Evolutionary conservation across 2,329 filamentous ascomycete genomes (phyloP).

Genomic region (Pochonia chlamydosporia): DNA sequence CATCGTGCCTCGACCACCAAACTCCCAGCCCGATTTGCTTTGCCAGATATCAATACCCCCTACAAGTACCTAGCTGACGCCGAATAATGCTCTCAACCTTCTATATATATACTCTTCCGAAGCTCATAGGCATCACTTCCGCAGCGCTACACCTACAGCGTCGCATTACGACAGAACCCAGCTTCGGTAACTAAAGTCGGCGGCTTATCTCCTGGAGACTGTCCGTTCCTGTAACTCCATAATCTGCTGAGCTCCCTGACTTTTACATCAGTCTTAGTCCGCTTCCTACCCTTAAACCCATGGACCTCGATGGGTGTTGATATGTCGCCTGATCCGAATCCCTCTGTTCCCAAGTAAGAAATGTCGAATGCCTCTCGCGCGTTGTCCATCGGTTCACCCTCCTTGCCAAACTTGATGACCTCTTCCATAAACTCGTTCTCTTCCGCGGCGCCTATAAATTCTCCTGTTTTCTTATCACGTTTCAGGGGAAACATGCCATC

Average conservation of each 20-base stretch:
- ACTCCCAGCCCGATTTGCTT: too few species aligned
- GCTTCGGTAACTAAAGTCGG: slow-evolving; percentile 28
- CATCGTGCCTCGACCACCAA: too few species aligned
- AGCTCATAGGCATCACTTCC: not conserved
- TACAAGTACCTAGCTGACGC: too few species aligned
- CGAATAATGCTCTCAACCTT: not conserved
- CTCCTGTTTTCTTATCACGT: slow-evolving; percentile 33
- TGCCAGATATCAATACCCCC: too few species aligned
- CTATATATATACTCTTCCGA: not conserved
- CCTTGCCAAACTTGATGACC: slow-evolving; percentile 39
- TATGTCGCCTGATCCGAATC: slow-evolving; percentile 29
- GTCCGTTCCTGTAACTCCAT: slow-evolving; percentile 58
- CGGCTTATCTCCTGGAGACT: slow-evolving; percentile 39
- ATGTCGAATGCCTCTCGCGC: slow-evolving; percentile 42
- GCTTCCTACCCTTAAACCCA: slow-evolving; percentile 21
- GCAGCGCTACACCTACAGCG: slow-evolving; percentile 22
- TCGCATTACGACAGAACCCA: slow-evolving; percentile 32
- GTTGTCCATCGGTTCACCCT: slow-evolving; percentile 37
- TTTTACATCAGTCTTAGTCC: slow-evolving; percentile 31
- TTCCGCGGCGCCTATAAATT: slow-evolving; percentile 37
- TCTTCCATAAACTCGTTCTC: slow-evolving; percentile 58
- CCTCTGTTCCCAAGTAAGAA: slow-evolving; percentile 36
- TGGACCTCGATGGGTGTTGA: slow-evolving; percentile 33
- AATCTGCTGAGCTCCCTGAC: slow-evolving; percentile 57
- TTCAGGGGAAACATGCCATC: slow-evolving; percentile 55